Evolutionary conservation across 768 basidiomycete genomes (phyloP), one percentile per base, ranked within the genome.

Genomic region (Hysterangium stoloniferum): DNA sequence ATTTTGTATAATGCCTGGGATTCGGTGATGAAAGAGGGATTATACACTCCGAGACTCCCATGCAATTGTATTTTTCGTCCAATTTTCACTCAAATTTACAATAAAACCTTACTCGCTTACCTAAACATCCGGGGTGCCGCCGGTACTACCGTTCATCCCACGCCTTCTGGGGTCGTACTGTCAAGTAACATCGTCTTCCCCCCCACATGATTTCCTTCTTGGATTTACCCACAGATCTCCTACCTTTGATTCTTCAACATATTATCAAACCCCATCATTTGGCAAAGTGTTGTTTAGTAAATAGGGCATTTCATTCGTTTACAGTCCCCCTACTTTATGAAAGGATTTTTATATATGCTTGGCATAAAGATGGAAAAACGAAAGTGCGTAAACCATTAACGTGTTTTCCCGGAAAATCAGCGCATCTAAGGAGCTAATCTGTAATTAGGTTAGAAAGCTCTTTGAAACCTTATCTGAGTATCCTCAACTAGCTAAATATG

Each of bases 201-300:
- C 34, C 20, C 17, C 35, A 29, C 54, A 76, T 79, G 75, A 57
- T 61, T 6, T 44, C 53, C 29, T 79, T 84, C 56, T 48, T 66
- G 25, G 77, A 84, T 54, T 69, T 90, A 2, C 87, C 87, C 8
- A 56, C 79, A 17, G 86, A 88, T 42, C 62, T 90, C 17, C 60
- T 86, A 1, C 76, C 82, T 2, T 57, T 70, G 13, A 72, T 89
- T 19, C 56, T 86, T 40, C 64, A 61, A 9, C 70, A 75, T 48
- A 47, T 88, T 12, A 41, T 70, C 4, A 77, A 72, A 31, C 71
- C 80, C 0, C 71, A 71, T 22, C 73, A 84, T 59, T 63, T 86
- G 20, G 71, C 71, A 5, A 50, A 59, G 0, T 57, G 72, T 5
- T 83, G 79, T 59, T 73, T 80, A 4, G 82, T 88, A 19, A 80